Evolutionary conservation across 2,329 filamentous ascomycete species (phyloP).

Genomic region (Aspergillus thermomutatus): DNA sequence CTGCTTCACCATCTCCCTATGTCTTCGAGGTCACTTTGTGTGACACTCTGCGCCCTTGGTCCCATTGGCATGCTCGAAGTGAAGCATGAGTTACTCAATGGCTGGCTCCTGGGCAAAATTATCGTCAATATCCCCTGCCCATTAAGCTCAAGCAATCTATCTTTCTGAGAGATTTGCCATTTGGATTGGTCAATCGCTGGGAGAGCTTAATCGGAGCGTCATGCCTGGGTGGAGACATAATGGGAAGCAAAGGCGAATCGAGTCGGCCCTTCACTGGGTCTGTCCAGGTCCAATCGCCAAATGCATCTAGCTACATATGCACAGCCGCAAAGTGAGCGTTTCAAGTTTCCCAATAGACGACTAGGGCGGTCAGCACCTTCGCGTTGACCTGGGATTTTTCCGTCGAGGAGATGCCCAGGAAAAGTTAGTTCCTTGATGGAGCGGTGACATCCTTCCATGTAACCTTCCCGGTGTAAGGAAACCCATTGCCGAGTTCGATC

Average conservation of each 20-base stretch:
- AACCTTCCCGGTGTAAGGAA: not conserved
- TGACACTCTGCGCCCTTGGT: not conserved
- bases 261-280: not conserved
- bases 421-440: slow-evolving; percentile 3
- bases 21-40: not conserved
- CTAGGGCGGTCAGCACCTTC: not conserved
- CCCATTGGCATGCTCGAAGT: not conserved
- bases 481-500: not conserved
- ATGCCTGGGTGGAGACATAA: not conserved
- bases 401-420: not conserved
- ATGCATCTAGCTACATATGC: slow-evolving; percentile 6
- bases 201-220: slow-evolving; percentile 4
- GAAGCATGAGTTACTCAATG: not conserved
- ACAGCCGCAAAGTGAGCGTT: slow-evolving; percentile 3
- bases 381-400: not conserved
- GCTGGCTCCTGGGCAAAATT: not conserved
- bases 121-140: not conserved
- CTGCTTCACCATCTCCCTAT: not conserved
- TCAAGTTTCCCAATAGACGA: not conserved
- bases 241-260: slow-evolving; percentile 1
- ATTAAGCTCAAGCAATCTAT: not conserved
- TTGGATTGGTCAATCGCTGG: slow-evolving; percentile 5
- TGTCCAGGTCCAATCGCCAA: not conserved
- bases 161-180: not conserved
- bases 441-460: slow-evolving; percentile 3